Evolutionary conservation across 306 rosid species (phyloP).

Genomic region (Quercus mongolica): DNA sequence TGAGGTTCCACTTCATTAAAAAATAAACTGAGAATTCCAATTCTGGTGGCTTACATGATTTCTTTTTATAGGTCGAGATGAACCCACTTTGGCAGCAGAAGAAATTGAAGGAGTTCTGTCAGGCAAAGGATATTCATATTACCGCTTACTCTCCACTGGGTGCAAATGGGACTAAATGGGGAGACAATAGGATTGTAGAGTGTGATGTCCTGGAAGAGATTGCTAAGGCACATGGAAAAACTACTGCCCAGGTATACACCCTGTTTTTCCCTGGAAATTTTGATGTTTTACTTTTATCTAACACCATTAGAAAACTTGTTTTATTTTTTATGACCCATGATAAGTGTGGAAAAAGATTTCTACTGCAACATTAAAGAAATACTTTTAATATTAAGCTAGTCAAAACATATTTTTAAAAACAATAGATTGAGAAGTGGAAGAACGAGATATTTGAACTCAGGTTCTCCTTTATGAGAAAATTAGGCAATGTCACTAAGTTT

Average conservation of each 20-base stretch:
- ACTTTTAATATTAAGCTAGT: too few species aligned
- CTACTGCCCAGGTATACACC: slow-evolving; percentile 41
- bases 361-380: too few species aligned
- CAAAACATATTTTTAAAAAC: too few species aligned
- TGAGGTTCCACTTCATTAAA: too few species aligned
- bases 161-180: slow-evolving; percentile 26
- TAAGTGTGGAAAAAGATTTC: too few species aligned
- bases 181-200: slow-evolving; percentile 26
- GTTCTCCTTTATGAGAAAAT: too few species aligned
- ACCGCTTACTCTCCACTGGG: slow-evolving; percentile 56
- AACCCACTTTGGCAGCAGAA: slow-evolving; percentile 49
- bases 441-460: too few species aligned
- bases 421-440: too few species aligned
- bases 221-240: slow-evolving; percentile 36
- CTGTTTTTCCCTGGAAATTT: neutral
- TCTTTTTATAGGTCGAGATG: slow-evolving; percentile 45
- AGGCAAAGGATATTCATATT: slow-evolving; percentile 37
- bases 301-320: too few species aligned
- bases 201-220: slow-evolving; percentile 28
- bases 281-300: neutral
- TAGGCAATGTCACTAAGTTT: too few species aligned
- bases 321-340: too few species aligned
- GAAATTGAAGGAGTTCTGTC: slow-evolving; percentile 36
- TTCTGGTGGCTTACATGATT: neutral
- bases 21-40: too few species aligned